Evolutionary conservation across 164 flowering plant genomes (phyloP), one percentile per base, ranked within the genome.

Genomic region (Akebia trifoliata): DNA sequence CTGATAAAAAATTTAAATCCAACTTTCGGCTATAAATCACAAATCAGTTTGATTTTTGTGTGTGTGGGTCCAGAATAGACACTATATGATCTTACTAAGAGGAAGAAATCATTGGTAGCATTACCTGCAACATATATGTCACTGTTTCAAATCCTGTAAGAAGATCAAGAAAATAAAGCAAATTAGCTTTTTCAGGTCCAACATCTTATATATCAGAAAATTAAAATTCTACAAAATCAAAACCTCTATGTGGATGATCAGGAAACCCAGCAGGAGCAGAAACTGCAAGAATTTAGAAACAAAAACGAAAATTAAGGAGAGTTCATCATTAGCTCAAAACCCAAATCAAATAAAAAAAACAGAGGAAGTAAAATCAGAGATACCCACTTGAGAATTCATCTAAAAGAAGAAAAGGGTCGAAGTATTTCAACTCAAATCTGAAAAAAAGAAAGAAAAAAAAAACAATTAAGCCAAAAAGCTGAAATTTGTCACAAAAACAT

Each of bases 211-310:
- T n/a, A n/a, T n/a, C n/a, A n/a, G n/a, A n/a, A n/a, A n/a, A n/a
- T n/a, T n/a, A n/a, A n/a, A n/a, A n/a, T n/a, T n/a, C n/a, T n/a
- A n/a, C n/a, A n/a, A n/a, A n/a, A n/a, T 46, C 18, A 63, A 67
- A 58, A 81, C 96, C 98, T 91, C 96, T 83, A 38, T 91, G 98
- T 35, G 98, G 98, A 62, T 88, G 98, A 67, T 91, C 95, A 35
- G 95, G 96, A 66, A 91, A 88, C 31, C 95, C 98, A 64, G 85
- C 88, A 6, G 92, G 92, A 69, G 90, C 79, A 46, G 88, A 44
- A 51, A 86, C 98, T 91, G 87, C 65, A 74, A 67, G 2, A 64
- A n/a, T n/a, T n/a, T n/a, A n/a, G n/a, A n/a, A n/a, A n/a, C n/a
- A n/a, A n/a, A n/a, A n/a, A 11, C 50, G 21, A 30, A 38, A 25